These are phyloP conservation scores for Boletus patriciae DNA, from an alignment of 768 basidiomycete species.

Conservation along the genomic window DNA sequence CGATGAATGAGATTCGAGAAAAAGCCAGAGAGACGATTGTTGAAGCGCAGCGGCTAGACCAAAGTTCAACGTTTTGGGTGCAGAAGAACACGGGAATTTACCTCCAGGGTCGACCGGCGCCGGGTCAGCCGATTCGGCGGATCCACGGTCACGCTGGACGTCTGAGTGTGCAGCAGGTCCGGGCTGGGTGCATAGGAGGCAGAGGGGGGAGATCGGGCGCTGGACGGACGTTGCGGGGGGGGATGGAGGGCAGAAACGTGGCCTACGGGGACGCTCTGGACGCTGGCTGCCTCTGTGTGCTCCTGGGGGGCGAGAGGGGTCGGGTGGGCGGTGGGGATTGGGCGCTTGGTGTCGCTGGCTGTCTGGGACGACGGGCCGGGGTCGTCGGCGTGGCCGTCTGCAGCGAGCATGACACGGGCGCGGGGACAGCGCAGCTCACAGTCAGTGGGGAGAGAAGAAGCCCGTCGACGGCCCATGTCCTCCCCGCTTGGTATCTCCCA, in stretches of 20 bases:
- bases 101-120: slow-evolving; percentile 60
- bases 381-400: background rate
- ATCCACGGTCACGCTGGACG: slow-evolving; percentile 14
- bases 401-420: slow-evolving; percentile 1
- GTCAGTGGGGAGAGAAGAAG: slow-evolving; percentile 10
- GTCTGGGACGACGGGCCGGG: background rate
- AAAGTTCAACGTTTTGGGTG: slow-evolving; percentile 9
- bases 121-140: slow-evolving; percentile 41
- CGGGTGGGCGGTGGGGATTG: background rate
- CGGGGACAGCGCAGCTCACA: background rate
- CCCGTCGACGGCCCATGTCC: no score
- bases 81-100: slow-evolving; percentile 29
- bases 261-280: slow-evolving; percentile 58
- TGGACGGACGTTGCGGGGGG: slow-evolving; percentile 32
- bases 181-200: background rate
- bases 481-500: slow-evolving; percentile 13
- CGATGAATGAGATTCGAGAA: slow-evolving; percentile 77
- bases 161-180: slow-evolving; percentile 9
- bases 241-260: slow-evolving; percentile 47
- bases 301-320: slow-evolving; percentile 42
- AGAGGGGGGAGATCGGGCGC: slow-evolving; percentile 31
- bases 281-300: slow-evolving; percentile 51
- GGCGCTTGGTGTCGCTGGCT: background rate
- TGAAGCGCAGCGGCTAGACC: slow-evolving; percentile 50
- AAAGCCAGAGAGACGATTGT: slow-evolving; percentile 83